A percentile compares a stretch with the other conserved stretches of the same genome.
phyloP scores from a whole-genome alignment of 371 early-diverging fungal genomes.

The Mucor velutinosus region DNA sequence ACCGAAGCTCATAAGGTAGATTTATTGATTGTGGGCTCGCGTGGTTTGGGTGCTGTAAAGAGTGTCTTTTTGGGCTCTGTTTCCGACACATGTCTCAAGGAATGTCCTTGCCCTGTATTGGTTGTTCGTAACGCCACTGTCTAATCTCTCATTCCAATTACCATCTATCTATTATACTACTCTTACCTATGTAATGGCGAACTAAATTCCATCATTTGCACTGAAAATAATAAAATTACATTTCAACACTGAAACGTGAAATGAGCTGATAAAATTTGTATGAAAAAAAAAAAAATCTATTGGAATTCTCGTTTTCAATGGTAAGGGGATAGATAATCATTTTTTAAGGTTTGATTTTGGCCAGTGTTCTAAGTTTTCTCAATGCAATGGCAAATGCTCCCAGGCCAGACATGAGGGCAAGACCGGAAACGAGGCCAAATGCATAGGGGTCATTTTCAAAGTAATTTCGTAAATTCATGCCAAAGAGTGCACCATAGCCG shows the following conservation, averaged over 20 bases:
- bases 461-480: constrained; percentile 85
- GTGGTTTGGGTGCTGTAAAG: constrained; percentile 52
- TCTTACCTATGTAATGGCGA: background rate
- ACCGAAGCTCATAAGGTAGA: constrained; percentile 47
- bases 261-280: constrained; percentile 4
- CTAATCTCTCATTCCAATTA: constrained; percentile 13
- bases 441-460: constrained; percentile 73
- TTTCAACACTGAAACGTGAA: background rate
- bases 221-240: background rate
- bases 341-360: constrained; percentile 30
- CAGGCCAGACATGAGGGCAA: constrained; percentile 49
- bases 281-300: background rate
- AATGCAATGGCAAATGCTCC: constrained; percentile 41
- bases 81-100: constrained; percentile 48
- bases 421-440: constrained; percentile 63
- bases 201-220: background rate
- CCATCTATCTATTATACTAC: background rate
- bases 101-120: constrained; percentile 54
- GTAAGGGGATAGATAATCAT: background rate
- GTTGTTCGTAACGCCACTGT: constrained; percentile 52
- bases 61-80: constrained; percentile 55
- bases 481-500: constrained; percentile 76
- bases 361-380: constrained; percentile 33
- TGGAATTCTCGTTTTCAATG: background rate
- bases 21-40: constrained; percentile 51